phyloP scores from a whole-genome alignment of 2,329 filamentous ascomycete genomes.

The Fusarium sp. region DNA sequence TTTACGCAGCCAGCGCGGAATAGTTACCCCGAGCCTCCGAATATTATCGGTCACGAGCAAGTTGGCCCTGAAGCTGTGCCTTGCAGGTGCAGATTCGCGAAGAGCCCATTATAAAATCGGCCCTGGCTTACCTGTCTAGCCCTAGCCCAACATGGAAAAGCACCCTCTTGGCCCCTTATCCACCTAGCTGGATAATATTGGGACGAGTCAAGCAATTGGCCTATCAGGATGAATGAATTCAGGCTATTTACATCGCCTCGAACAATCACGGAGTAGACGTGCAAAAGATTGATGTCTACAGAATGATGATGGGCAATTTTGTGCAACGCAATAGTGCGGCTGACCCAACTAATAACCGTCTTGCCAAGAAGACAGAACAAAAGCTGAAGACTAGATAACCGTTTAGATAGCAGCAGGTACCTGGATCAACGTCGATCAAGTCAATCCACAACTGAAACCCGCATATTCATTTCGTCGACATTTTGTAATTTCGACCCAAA shows the following conservation, averaged over 20 bases:
- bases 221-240: not conserved
- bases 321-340: not conserved
- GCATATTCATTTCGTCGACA: not conserved
- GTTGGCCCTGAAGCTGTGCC: slow-evolving; percentile 19
- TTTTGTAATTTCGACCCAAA: not conserved
- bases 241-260: not conserved
- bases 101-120: not conserved
- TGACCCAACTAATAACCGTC: no score
- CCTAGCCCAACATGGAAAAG: slow-evolving; percentile 2
- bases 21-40: slow-evolving; percentile 2
- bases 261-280: not conserved
- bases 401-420: not conserved
- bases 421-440: not conserved
- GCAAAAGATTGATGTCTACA: not conserved
- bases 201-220: slow-evolving; percentile 7
- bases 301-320: not conserved
- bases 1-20: not conserved
- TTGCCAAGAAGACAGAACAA: slow-evolving; percentile 1
- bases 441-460: not conserved
- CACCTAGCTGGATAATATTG: not conserved
- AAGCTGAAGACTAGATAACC: not conserved
- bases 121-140: not conserved
- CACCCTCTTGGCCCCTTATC: not conserved
- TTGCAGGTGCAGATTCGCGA: slow-evolving; percentile 17
- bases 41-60: not conserved